Evolutionary conservation across 495 filamentous ascomycete genomes (phyloP), one percentile per base, ranked within the genome.

Genomic region (Penicillium arizonense): DNA sequence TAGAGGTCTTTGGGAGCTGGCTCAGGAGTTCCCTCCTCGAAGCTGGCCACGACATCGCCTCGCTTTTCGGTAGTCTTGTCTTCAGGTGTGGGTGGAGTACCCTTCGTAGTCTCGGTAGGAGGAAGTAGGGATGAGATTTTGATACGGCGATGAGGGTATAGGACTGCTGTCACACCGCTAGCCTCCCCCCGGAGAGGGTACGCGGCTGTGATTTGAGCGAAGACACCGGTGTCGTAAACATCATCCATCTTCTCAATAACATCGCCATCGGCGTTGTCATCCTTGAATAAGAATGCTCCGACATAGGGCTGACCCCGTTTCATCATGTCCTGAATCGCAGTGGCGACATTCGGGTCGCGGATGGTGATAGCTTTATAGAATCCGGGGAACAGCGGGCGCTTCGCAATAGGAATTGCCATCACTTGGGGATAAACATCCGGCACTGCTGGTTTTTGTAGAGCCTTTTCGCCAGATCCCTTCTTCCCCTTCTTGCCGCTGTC

Each of bases 281-380:
- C 93, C 70, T 97, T 97, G 74, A 97, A 89, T 59, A 97, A 67
- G 70, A 99, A 99, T 10, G 91, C 92, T 50, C 95, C 95, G 28
- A 99, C 88, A 56, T 99, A 99, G 40, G 93, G 95, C 68, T 99
- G 95, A 8, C 95, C 94, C n/a, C 92, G 82, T 76, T 93, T 95
- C 69, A 97, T 88, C 85, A 96, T 94, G 56, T 99, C 95, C 56
- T 90, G 84, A 52, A 99, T 95, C 12, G 95, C 95, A 33, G 82
- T 79, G 28, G 89, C 84, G 20, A 99, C 95, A 57, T 90, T 87
- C 5, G 85, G 88, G 65, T 99, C 90, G 55, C 87, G 86, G 47
- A 99, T 91, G 4, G 94, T 97, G 53, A 99, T 89, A 3, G 95
- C 92, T 68, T 99, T 99, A 74, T 99, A 99, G 73, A 96, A 99